Evolutionary conservation across 805 yeast species (phyloP).

Genomic region (Teunomyces stri): DNA sequence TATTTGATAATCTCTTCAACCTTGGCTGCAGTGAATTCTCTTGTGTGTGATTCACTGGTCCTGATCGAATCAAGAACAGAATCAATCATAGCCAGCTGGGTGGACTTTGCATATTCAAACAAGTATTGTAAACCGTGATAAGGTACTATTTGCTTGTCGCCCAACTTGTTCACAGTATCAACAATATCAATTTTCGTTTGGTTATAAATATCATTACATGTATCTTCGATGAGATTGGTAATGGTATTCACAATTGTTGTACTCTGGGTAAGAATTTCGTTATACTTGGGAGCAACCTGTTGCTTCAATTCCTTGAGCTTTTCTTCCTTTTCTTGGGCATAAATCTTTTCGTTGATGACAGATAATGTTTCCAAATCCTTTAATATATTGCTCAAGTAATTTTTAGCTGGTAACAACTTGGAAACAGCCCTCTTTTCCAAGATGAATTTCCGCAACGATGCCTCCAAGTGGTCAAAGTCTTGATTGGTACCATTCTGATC

Average conservation of each 20-base stretch:
- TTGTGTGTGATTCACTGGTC: constrained; percentile 68
- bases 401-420: constrained; percentile 89
- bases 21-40: constrained; percentile 52
- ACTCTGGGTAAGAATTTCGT: constrained; percentile 50
- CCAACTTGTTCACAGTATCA: constrained; percentile 50
- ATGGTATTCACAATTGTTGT: constrained; percentile 55
- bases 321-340: constrained; percentile 47
- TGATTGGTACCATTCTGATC: constrained; percentile 43
- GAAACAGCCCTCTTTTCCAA: constrained; percentile 87
- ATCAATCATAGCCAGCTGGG: constrained; percentile 66
- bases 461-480: constrained; percentile 80
- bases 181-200: constrained; percentile 54
- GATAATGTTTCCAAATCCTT: constrained; percentile 64
- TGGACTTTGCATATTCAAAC: constrained; percentile 65
- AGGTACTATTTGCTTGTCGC: constrained; percentile 49
- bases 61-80: constrained; percentile 63
- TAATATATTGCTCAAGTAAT: constrained; percentile 69
- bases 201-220: constrained; percentile 58
- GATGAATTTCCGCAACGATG: constrained; percentile 79
- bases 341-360: constrained; percentile 56
- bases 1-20: constrained; percentile 60
- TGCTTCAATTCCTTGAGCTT: constrained; percentile 47
- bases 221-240: constrained; percentile 59
- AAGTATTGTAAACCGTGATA: constrained; percentile 64
- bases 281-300: constrained; percentile 62